These are phyloP conservation scores for Erodium trifolium DNA, from an alignment of 441 rosid genomes.

Conservation along the genomic window DNA sequence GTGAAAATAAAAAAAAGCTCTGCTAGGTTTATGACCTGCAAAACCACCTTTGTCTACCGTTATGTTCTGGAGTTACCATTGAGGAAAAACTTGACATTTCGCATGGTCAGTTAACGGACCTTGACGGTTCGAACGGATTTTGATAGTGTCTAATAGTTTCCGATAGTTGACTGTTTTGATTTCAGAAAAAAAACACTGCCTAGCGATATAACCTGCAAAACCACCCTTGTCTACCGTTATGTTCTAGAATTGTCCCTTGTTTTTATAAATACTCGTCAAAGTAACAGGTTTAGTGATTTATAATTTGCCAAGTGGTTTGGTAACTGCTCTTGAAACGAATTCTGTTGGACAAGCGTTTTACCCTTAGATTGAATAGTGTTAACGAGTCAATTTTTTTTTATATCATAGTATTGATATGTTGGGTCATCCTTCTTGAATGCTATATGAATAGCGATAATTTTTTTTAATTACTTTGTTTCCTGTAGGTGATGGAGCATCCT, in stretches of 20 bases:
- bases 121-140: no score
- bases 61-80: no score
- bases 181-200: no score
- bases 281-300: background rate
- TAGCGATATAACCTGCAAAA: no score
- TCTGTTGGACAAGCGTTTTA: background rate
- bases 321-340: background rate
- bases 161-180: no score
- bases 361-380: conserved; percentile 5
- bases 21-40: no score
- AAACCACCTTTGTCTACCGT: no score
- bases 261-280: background rate
- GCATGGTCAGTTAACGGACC: no score
- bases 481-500: conserved; percentile 89
- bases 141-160: no score
- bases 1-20: no score
- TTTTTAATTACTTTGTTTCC: conserved; percentile 18
- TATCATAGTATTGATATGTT: background rate
- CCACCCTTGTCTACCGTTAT: no score
- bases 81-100: no score
- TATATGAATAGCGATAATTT: background rate
- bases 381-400: background rate
- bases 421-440: background rate
- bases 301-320: conserved; percentile 1
- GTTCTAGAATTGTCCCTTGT: background rate